Base-by-base conservation (phyloP, 495 filamentous ascomycete genomes). In the Saxophila tyrrhenica region DNA sequence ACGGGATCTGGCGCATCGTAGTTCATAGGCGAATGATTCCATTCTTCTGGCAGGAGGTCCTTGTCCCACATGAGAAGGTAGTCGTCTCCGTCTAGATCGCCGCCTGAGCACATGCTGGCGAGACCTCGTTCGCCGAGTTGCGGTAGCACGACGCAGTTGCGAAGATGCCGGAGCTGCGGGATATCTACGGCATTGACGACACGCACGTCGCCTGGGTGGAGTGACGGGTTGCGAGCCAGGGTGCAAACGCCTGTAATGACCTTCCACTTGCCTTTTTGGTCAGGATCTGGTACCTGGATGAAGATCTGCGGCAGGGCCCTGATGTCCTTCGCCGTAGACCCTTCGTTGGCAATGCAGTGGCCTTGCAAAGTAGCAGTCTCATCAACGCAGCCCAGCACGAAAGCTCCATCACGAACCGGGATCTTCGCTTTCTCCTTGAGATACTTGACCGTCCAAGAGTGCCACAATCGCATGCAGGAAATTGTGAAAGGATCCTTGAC, bases 61-160 rank as follows among this genome's bases (percentile, higher is more conserved):
- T 73, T 62, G 60, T 99, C 89, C 92, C 92, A 99, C 35, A 96
- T 86, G 19, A 97, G 84, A 22, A 95, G 77, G 63, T 85, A 99
- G 64, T 97, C 94, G 60, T 99, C 92, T 0, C 92, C 92, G 68
- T 99, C 92, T 2, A 99, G 73, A 65, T 99, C 92, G 3, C 92
- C 94, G 1, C 92, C 92, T 5, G 92, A 94, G 58, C 89, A 92
- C 92, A 97, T 97, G 56, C 83, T 86, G 8, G 89, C 77, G 23
- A 99, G 67, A 58, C 90, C 87, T 39, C 84, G 75, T 66, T 97
- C 90, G 0, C 92, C 92, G 0, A 74, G 83, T 39, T 84, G 78
- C 0, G 92, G 89, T 39, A 99, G 80, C 3, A 95, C 89, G 20
- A 97, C 83, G 13, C 92, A 86, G 62, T 96, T 80, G 25, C 78